phyloP scores from a whole-genome alignment of 768 basidiomycete species.

The Polyporus arcularius region DNA sequence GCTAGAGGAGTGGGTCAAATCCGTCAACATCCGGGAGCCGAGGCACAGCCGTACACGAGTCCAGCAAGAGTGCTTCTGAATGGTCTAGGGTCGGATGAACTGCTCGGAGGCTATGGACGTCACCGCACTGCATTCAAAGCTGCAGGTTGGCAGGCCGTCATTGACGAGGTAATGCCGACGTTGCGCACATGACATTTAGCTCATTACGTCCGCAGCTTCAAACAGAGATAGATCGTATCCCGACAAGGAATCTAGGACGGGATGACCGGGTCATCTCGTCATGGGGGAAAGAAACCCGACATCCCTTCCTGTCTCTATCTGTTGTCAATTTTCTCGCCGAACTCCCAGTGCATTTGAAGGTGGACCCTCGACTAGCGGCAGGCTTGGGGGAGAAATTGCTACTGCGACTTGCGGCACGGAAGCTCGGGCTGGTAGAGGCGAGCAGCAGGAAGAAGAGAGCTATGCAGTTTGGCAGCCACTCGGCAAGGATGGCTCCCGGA shows the following conservation, averaged over 20 bases:
- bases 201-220: constrained; percentile 60
- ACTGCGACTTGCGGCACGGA: constrained; percentile 67
- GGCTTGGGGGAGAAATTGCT: constrained; percentile 91
- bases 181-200: not conserved
- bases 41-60: constrained; percentile 60
- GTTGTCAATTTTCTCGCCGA: constrained; percentile 76
- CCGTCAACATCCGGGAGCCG: constrained; percentile 35
- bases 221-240: constrained; percentile 84
- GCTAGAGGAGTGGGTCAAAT: constrained; percentile 75
- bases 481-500: constrained; percentile 76
- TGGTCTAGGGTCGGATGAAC: constrained; percentile 93
- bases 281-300: constrained; percentile 89
- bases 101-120: constrained; percentile 91
- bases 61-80: constrained; percentile 82
- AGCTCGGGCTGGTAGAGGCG: constrained; percentile 76
- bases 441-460: constrained; percentile 84
- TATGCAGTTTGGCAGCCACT: constrained; percentile 95
- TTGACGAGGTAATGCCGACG: constrained; percentile 66
- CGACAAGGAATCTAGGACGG: constrained; percentile 86
- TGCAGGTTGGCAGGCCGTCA: constrained; percentile 73
- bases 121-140: constrained; percentile 74
- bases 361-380: constrained; percentile 72
- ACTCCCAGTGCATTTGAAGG: constrained; percentile 80
- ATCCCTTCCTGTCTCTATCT: constrained; percentile 84
- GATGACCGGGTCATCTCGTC: constrained; percentile 94